A percentile compares a stretch with the other conserved stretches of the same genome.
Conservation (phyloP, 1,284 basidiomycete species). For the Crepidotus sp. region DNA sequence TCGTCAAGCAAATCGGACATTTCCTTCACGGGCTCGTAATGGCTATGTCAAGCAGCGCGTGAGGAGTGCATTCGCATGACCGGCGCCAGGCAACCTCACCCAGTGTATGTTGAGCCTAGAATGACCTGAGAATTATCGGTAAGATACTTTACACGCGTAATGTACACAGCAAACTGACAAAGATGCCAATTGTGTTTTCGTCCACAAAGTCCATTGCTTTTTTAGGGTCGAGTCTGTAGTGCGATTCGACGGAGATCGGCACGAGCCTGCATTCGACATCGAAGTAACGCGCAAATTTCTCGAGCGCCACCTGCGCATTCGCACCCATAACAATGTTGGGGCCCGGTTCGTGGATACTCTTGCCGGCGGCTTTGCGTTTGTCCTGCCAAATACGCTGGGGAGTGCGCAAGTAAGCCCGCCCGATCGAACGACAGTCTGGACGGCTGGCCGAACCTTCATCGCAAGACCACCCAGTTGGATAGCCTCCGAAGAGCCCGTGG, state of each 20-base stretch:
- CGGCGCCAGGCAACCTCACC: too few relatives aligned
- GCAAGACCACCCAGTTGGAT: conserved; percentile 91
- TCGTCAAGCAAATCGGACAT: conserved; percentile 82
- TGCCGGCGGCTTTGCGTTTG: conserved; percentile 78
- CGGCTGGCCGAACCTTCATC: conserved; percentile 49
- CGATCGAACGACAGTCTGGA: not conserved
- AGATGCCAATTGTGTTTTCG: conserved; percentile 86
- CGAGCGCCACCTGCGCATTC: conserved; percentile 80
- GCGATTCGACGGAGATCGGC: conserved; percentile 64
- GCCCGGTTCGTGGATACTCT: conserved; percentile 78
- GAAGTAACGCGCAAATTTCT: conserved; percentile 87
- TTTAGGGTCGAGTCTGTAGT: conserved; percentile 79
- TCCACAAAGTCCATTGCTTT: conserved; percentile 83
- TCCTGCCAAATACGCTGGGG: conserved; percentile 76
- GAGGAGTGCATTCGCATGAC: too few relatives aligned
- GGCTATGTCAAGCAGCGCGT: too few relatives aligned
- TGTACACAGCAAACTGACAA: conserved; percentile 44
- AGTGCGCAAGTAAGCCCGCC: not conserved
- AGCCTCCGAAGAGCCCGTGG: conserved; percentile 89
- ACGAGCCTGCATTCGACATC: conserved; percentile 78
- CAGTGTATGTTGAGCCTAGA: conserved; percentile 72
- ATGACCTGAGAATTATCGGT: not conserved
- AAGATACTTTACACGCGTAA: not conserved
- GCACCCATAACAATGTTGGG: conserved; percentile 75
- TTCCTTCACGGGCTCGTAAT: conserved; percentile 87